Base-by-base conservation (phyloP, 2,329 filamentous ascomycete species). In the Monilinia aucupariae region DNA sequence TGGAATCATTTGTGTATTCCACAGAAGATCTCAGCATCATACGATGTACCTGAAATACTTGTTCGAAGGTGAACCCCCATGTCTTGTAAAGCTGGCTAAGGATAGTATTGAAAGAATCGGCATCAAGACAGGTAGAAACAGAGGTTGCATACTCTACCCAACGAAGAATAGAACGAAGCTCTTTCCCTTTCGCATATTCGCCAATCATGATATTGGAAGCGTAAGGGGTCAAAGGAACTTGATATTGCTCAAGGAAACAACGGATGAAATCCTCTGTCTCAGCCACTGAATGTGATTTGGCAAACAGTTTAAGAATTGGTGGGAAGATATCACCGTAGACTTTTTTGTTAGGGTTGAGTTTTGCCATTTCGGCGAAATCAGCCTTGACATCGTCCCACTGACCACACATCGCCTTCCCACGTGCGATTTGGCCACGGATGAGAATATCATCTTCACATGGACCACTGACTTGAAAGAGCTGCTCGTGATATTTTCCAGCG, bases 381-480 rank as follows among this genome's bases (percentile, higher is more conserved):
- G 66, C 58, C 49, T 67, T 65, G 22, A 73, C 73, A 17, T 66
- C 69, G 22, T 54, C 45, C 73, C 73, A 74, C 52, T 74, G 69
- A 10, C 61, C 62, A 25, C 64, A 68, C 64, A 69, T 68, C 15
- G 73, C 73, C 39, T 71, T 72, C 9, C 69, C 68, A 27, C 71
- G 67, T n/a, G 71, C 71, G 52, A 74, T 70, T 55, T 73, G 70
- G 2, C 72, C 71, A 61, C 67, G 64, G 9, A 72, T 71, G n/a
- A 68, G 68, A 17, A 69, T 12, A 53, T 71, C 51, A 8, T 48
- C 25, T 45, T 45, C 41, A 39, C 37, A 47, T 34, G 39, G 58
- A 6, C 63, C 58, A 37, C 41, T 58, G 27, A 47, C 56, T 63
- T 63, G 34, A 10, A 56, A 53, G 17, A 70, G 52, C 13, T 68